Evolutionary conservation across 345 rosid species (phyloP), one percentile per base, ranked within the genome.

Genomic region (Orychophragmus violaceus): DNA sequence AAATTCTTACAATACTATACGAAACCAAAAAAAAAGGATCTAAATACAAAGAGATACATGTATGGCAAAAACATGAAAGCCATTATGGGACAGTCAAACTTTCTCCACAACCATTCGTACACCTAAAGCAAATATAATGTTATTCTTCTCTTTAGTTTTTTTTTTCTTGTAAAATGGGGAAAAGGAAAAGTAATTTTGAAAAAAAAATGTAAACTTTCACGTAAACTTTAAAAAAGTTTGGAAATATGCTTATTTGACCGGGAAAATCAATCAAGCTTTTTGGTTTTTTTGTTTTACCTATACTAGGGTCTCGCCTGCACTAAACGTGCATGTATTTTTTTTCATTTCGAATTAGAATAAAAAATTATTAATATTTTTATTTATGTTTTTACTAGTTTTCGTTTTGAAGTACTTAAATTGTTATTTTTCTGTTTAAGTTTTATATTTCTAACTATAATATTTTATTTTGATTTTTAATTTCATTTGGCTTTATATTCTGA

Each of bases 1-100:
- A 5, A 19, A 7, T 22, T 5, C 6, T n/a, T 35, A 22, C 30
- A n/a, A n/a, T n/a, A 58, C 8, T 58, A 58, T 48, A 61, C 18
- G 16, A 60, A 59, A 24, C 14, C 3, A 14, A 27, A 6, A 51
- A 33, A 52, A 6, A 51, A 33, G 27, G 4, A 50, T 29, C 1
- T 29, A 17, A 18, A 39, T 37, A 3, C 19, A n/a, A 16, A 21
- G 18, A 28, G 14, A 56, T 54, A 66, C 16, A 37, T 27, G 37
- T n/a, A 23, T 6, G 53, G 53, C 42, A 45, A 22, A 27, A 36
- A 50, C 49, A 42, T 16, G 75, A 63, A 52, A 46, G 58, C n/a
- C 59, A 62, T 25, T 24, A 54, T 62, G 75, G 63, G 18, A 62
- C 24, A 63, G 48, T 71, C 75, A 63, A 63, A 71, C 51, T 62